Evolutionary conservation across 164 flowering plant genomes (phyloP).

Genomic region (Euptelea pleiosperma): DNA sequence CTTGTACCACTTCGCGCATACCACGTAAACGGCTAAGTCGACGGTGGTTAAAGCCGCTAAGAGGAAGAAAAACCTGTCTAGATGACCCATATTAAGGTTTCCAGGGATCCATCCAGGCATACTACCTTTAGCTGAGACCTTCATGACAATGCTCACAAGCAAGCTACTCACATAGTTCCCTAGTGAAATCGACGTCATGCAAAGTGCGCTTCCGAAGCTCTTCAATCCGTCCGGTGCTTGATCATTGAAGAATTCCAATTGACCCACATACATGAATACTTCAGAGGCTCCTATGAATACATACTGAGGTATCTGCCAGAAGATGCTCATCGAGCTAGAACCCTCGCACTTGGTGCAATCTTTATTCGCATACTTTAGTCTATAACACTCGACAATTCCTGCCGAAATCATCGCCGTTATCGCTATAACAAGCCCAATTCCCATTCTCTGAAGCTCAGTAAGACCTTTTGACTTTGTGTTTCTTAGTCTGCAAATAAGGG

Average conservation of each 20-base stretch:
- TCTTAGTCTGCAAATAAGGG: slow-evolving; percentile 42
- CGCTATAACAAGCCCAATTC: slow-evolving; percentile 79
- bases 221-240: slow-evolving; percentile 88
- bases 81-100: slow-evolving; percentile 82
- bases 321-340: slow-evolving; percentile 76
- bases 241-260: slow-evolving; percentile 84
- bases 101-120: slow-evolving; percentile 94
- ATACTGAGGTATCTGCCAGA: slow-evolving; percentile 96
- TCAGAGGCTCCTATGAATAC: slow-evolving; percentile 83
- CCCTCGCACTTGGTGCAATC: slow-evolving; percentile 56
- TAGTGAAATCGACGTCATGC: slow-evolving; percentile 89
- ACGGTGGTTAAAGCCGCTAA: slow-evolving; percentile 57
- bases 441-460: slow-evolving; percentile 89
- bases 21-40: slow-evolving; percentile 60
- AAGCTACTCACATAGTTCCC: slow-evolving; percentile 90
- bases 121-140: slow-evolving; percentile 54
- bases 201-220: slow-evolving; percentile 93
- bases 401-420: slow-evolving; percentile 78
- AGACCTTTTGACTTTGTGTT: slow-evolving; percentile 49
- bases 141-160: slow-evolving; percentile 72
- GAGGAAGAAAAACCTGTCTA: slow-evolving; percentile 85
- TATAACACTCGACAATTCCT: slow-evolving; percentile 66
- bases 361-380: slow-evolving; percentile 56
- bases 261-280: slow-evolving; percentile 93
- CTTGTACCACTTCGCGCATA: slow-evolving; percentile 74